Base-by-base conservation (phyloP, 1,139 yeast species). In the Scheffersomyces titani region DNA sequence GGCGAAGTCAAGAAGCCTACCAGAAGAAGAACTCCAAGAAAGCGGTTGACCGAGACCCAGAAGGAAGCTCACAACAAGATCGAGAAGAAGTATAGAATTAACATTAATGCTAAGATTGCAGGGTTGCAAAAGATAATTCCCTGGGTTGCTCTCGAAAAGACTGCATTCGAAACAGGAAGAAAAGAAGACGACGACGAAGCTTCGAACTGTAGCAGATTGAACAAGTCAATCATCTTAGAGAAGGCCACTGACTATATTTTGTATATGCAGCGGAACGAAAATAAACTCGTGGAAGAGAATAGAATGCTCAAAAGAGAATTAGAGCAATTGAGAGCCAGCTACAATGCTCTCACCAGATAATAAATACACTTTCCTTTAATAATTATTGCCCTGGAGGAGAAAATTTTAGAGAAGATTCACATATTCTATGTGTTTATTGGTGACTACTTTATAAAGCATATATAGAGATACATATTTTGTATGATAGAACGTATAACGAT, bases 41-140 rank as follows among this genome's bases (percentile, higher is more conserved):
- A 85, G 71, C 80, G 86, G 69, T 70, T 85, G 57, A 85, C 89
- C 3, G 77, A 80, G 6, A 79, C 82, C 59, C 92, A 88, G 71
- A 86, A 87, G 63, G 86, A 85, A 65, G 91, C 91, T 0, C 92
- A 88, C 66, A 87, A 87, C 70, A 84, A 84, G 67, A 87, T 87
- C 60, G 92, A 85, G 66, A 87, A 88, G 68, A 83, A 87, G 61
- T 88, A 88, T 70, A 76, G 93, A 68, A 87, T 87, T 57, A 88
- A 87, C 68, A 88, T 88, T 65, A 88, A 88, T 69, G 85, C 89
- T 19, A 88, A 87, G 70, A 88, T 88, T 58, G 89, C 89, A 11
- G 86, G 85, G 21, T 71, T 87, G 55, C 90, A 86, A 65, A 82
- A 83, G 62, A 75, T 87, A 20, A 87, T 88, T 36, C 91, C 91